phyloP scores from a whole-genome alignment of 257 asterid species.

The Nicotiana knightiana region DNA sequence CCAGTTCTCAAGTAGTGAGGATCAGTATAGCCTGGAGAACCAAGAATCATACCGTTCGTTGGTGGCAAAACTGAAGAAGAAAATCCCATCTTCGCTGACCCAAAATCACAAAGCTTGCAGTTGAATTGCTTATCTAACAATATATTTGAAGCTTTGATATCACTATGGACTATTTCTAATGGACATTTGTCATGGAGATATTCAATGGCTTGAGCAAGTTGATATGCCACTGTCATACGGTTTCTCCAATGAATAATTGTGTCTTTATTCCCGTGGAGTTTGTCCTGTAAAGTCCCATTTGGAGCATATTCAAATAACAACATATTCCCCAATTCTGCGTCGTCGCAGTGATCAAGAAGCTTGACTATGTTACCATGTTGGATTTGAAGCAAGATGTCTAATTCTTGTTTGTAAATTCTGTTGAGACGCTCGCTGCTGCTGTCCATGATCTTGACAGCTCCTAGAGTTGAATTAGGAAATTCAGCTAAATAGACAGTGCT shows the following conservation, averaged over 20 bases:
- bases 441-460: constrained; percentile 52
- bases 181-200: constrained; percentile 54
- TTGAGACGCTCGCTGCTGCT: constrained; percentile 51
- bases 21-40: constrained; percentile 78
- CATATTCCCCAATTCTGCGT: constrained; percentile 38
- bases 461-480: constrained; percentile 26
- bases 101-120: constrained; percentile 78
- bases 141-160: constrained; percentile 63
- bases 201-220: constrained; percentile 52
- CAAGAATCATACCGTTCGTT: constrained; percentile 32
- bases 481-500: constrained; percentile 63
- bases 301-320: constrained; percentile 46
- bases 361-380: constrained; percentile 48
- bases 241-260: constrained; percentile 40
- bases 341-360: constrained; percentile 47
- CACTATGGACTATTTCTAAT: constrained; percentile 61
- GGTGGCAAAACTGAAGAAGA: constrained; percentile 38
- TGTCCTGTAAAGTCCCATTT: constrained; percentile 57
- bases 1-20: constrained; percentile 65
- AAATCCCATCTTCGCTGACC: constrained; percentile 64
- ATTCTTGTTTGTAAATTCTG: constrained; percentile 42
- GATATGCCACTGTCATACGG: constrained; percentile 55
- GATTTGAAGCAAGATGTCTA: constrained; percentile 42
- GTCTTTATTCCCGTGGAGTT: constrained; percentile 27
- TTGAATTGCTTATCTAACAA: constrained; percentile 41